Evolutionary conservation across 352 stramenopile species (phyloP), one percentile per base, ranked within the genome.

Genomic region (Thraustochytrium sp.): DNA sequence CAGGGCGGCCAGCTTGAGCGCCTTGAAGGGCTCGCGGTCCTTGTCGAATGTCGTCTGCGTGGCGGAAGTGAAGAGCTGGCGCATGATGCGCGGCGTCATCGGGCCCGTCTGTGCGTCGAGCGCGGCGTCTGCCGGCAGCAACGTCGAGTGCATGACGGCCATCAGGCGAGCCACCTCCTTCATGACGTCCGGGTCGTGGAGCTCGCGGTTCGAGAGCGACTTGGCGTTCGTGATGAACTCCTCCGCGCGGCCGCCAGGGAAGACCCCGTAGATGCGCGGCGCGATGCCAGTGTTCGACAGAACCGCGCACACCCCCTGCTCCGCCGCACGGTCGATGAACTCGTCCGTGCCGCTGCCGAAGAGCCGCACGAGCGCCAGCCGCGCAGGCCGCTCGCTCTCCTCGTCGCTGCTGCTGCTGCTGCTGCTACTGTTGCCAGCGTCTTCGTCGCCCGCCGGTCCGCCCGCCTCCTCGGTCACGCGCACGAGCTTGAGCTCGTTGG

Each of bases 331-430:
- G 49, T 80, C 68, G 46, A 80, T 80, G 26, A 80, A 80, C 46
- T 80, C 68, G 49, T 80, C 68, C 34, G 68, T 80, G 37, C 68
- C 68, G 11, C 40, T 16, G 2, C 68, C 68, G 42, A 80, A 80
- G 23, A 75, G 76, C 9, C 68, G 68, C 31, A 80, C 51, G 23
- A 80, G 51, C 2, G 68, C 68, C 68, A 55, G 76, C 44, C 36
- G 76, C 8, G 31, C 26, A 9, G 23, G 21, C 3, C 21, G 23
- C 31, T 49, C 62, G 62, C 18, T 44, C 18, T 46, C 68, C 23
- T 26, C 48, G 44, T 80, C 53, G 8, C 59, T 4, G 59, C 40
- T 2, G 21, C 26, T 29, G 1, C 3, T 18, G 26, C 59, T 0
- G 51, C 31, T 26, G n/a, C 51, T 26, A 59, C 51, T 4, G 4